Conservation (phyloP, 495 filamentous ascomycete species). For the Trichoderma virens region DNA sequence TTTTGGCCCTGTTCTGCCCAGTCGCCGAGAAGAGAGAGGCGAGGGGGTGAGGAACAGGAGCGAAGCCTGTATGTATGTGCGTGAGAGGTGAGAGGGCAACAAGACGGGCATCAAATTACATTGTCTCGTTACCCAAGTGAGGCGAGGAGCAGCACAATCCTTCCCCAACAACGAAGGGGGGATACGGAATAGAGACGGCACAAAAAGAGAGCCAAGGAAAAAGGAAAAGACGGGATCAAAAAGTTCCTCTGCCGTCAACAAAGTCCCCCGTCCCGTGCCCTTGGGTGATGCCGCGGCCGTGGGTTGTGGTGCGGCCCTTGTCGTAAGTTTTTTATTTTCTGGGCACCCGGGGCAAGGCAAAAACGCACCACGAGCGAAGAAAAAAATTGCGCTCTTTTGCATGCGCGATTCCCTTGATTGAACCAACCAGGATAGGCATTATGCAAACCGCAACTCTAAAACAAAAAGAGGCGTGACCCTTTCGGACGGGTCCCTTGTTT, state of each 20-base stretch:
- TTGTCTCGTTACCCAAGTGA: too few relatives aligned
- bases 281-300: too few relatives aligned
- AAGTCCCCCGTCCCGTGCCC: too few relatives aligned
- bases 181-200: not conserved
- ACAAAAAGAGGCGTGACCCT: not conserved
- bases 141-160: too few relatives aligned
- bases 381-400: not conserved
- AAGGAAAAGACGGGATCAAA: too few relatives aligned
- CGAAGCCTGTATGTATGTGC: not conserved
- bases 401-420: not conserved
- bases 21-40: not conserved
- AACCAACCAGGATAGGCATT: not conserved
- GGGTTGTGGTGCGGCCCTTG: too few relatives aligned
- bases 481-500: not conserved
- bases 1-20: not conserved
- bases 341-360: too few relatives aligned
- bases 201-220: too few relatives aligned
- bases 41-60: not conserved
- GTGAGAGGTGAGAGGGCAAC: too few relatives aligned
- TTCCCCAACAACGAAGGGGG: not conserved
- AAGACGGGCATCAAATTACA: too few relatives aligned
- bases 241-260: not conserved
- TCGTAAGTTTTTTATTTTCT: too few relatives aligned
- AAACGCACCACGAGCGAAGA: too few relatives aligned
- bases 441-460: conserved; percentile 7